phyloP scores from a whole-genome alignment of 768 basidiomycete species.

The Auricularia cornea region DNA sequence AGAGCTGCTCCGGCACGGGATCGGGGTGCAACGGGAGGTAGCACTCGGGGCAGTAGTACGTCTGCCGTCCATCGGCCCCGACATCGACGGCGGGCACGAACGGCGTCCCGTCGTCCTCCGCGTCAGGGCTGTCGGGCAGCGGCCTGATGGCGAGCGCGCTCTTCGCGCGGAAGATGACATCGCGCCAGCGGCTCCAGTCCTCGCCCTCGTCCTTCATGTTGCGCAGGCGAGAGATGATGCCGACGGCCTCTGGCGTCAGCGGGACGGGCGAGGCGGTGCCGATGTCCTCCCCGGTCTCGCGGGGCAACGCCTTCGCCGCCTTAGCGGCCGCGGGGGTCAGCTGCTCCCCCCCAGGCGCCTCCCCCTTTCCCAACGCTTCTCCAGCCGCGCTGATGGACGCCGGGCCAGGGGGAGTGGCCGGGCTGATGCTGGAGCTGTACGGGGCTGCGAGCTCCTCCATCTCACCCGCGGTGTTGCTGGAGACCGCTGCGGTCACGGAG shows the following conservation, averaged over 20 bases:
- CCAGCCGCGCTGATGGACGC: neutral
- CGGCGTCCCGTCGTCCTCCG: neutral
- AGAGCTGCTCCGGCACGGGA: slow-evolving; percentile 83
- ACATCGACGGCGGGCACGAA: slow-evolving; percentile 2
- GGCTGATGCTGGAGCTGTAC: neutral
- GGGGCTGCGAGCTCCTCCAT: too few relatives aligned
- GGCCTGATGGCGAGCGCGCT: slow-evolving; percentile 37
- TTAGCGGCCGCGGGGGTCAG: slow-evolving; percentile 9
- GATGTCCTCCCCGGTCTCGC: slow-evolving; percentile 81
- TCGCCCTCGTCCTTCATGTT: slow-evolving; percentile 89
- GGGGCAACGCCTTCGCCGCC: slow-evolving; percentile 48
- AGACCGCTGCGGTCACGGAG: too few relatives aligned
- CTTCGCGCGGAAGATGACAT: slow-evolving; percentile 74
- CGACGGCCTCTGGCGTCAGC: slow-evolving; percentile 66
- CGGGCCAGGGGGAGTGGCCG: neutral
- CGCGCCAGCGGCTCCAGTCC: slow-evolving; percentile 84
- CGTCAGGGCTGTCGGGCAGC: neutral
- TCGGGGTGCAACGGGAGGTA: slow-evolving; percentile 90
- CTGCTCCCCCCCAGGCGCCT: neutral
- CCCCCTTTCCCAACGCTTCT: neutral
- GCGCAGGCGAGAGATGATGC: slow-evolving; percentile 66
- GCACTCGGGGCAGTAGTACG: slow-evolving; percentile 77
- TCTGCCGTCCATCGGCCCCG: slow-evolving; percentile 3
- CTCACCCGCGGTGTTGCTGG: too few relatives aligned
- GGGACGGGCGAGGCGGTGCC: slow-evolving; percentile 83